Percentiles rank a stretch among this genome's conserved stretches.
phyloP scores from a whole-genome alignment of 208 protist species.

The Strigomonas galati region DNA sequence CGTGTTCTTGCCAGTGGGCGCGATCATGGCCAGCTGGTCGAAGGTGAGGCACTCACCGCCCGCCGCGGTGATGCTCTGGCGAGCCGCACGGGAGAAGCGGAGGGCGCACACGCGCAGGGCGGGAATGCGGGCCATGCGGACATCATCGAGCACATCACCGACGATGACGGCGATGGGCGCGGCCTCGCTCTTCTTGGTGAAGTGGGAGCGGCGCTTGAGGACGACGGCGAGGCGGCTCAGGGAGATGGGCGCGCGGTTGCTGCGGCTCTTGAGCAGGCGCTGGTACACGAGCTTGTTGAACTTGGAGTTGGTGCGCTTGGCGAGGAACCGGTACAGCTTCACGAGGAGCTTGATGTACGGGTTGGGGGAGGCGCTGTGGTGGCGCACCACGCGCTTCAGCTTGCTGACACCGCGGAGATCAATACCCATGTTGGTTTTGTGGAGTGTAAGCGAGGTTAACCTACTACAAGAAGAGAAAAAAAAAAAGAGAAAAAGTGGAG shows the following conservation, averaged over 20 bases:
- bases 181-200: conserved; percentile 74
- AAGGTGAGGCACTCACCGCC: conserved; percentile 99
- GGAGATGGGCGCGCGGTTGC: conserved; percentile 96
- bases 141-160: conserved; percentile 99
- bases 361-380: conserved; percentile 95
- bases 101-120: conserved; percentile 98
- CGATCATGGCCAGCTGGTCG: conserved; percentile 95
- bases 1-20: conserved; percentile 97
- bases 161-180: conserved; percentile 97
- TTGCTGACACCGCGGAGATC: conserved; percentile 89
- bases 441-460: conserved; percentile 3
- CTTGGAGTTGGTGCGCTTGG: conserved; percentile 95
- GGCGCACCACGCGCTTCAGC: conserved; percentile 90
- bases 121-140: conserved; percentile 95
- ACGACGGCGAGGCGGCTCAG: conserved; percentile 94
- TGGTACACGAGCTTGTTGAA: conserved; percentile 99
- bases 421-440: conserved; percentile 70
- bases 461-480: conserved; percentile 13
- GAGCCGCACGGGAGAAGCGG: conserved; percentile 97
- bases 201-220: conserved; percentile 89
- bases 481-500: conserved; percentile 14
- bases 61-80: conserved; percentile 97
- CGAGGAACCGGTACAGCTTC: conserved; percentile 99
- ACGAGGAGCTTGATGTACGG: conserved; percentile 98
- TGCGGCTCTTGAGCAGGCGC: conserved; percentile 95